Evolutionary conservation across 2,329 filamentous ascomycete genomes (phyloP).

Genomic region (Pleoardoris graminearum): DNA sequence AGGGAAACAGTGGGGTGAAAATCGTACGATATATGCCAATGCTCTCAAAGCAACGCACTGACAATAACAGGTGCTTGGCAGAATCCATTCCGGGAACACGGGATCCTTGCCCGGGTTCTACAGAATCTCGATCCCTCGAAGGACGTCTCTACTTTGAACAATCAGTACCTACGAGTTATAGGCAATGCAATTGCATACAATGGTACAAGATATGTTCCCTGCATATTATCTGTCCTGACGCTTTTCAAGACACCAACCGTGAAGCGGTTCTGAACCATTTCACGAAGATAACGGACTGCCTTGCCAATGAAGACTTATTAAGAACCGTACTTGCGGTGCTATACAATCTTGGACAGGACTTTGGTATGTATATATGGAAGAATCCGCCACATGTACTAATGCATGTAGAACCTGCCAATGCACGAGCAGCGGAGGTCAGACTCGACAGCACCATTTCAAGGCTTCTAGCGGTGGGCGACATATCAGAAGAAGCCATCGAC

Average conservation of each 20-base stretch:
- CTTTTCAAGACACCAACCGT: slow-evolving; percentile 37
- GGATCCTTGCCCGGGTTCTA: slow-evolving; percentile 35
- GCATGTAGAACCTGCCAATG: slow-evolving; percentile 39
- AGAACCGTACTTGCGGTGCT: slow-evolving; percentile 46
- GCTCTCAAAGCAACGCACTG: slow-evolving; percentile 17
- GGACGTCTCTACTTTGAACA: slow-evolving; percentile 25
- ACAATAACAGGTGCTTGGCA: slow-evolving; percentile 38
- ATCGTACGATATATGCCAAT: slow-evolving; percentile 30
- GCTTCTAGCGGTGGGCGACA: slow-evolving; percentile 26
- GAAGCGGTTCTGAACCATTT: slow-evolving; percentile 31
- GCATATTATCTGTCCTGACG: slow-evolving; percentile 17
- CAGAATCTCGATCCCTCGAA: slow-evolving; percentile 27
- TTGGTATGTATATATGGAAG: slow-evolving; percentile 27
- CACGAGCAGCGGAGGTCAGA: slow-evolving; percentile 37
- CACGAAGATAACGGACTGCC: slow-evolving; percentile 29
- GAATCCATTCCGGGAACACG: slow-evolving; percentile 27
- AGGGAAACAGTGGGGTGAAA: slow-evolving; percentile 21
- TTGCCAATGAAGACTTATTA: slow-evolving; percentile 28
- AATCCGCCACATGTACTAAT: slow-evolving; percentile 16
- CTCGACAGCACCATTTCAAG: slow-evolving; percentile 37
- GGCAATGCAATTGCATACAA: slow-evolving; percentile 46
- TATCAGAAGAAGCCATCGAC: slow-evolving; percentile 38
- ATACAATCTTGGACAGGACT: slow-evolving; percentile 51
- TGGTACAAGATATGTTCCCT: slow-evolving; percentile 22
- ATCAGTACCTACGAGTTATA: slow-evolving; percentile 43